A percentile compares a stretch with the other conserved stretches of the same genome.
These are phyloP conservation scores for Neophaeococcomyces mojaviensis DNA, from an alignment of 2,329 filamentous ascomycete genomes.

Conservation along the genomic window DNA sequence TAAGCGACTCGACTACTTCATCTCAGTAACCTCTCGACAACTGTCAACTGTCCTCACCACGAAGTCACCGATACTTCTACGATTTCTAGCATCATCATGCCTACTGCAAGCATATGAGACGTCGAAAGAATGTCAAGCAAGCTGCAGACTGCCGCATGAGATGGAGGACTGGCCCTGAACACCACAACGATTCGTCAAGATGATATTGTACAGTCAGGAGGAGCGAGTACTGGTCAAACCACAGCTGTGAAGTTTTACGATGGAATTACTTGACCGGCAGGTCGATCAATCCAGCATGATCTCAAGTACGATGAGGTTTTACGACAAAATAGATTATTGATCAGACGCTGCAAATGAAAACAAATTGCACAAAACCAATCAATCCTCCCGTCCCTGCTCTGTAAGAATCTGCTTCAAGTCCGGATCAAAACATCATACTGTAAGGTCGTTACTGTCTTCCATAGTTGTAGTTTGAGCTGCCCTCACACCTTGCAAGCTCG, in stretches of 20 bases:
- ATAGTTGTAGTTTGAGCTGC: not conserved
- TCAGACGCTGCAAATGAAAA: conserved; percentile 9
- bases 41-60: conserved; percentile 18
- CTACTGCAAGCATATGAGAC: conserved; percentile 11
- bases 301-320: conserved; percentile 9
- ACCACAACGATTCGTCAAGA: conserved; percentile 6
- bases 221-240: conserved; percentile 22
- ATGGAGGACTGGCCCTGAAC: conserved; percentile 20
- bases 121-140: conserved; percentile 7
- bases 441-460: too few species aligned
- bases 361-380: too few species aligned
- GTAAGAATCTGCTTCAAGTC: too few species aligned
- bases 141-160: conserved; percentile 4
- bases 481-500: not conserved
- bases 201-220: conserved; percentile 17
- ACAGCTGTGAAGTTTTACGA: conserved; percentile 16
- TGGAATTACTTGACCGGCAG: conserved; percentile 6
- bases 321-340: conserved; percentile 3
- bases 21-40: conserved; percentile 40
- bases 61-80: conserved; percentile 9
- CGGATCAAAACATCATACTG: too few species aligned
- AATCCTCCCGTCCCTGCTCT: too few species aligned
- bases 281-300: conserved; percentile 16
- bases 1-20: conserved; percentile 56
- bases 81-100: conserved; percentile 8